Conservation (phyloP, 2,329 filamentous ascomycete species). For the Elsinoe ampelina region DNA sequence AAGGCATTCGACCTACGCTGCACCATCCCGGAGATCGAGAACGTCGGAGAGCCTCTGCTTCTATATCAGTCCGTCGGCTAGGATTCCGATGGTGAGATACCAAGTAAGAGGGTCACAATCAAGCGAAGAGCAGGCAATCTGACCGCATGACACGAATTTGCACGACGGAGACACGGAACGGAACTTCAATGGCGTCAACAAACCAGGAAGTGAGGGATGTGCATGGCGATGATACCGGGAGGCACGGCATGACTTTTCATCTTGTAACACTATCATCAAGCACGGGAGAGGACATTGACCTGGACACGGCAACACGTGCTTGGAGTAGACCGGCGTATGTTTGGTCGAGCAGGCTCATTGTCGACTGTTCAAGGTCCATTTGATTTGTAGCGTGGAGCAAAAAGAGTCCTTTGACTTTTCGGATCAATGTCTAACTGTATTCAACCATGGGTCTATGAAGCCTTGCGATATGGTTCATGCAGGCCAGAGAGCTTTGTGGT, state of each 20-base stretch:
- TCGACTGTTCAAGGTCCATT: background rate
- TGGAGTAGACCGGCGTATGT: background rate
- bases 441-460: background rate
- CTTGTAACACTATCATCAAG: conserved; percentile 6
- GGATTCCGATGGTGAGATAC: background rate
- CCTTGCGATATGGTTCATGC: background rate
- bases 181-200: conserved; percentile 5
- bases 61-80: conserved; percentile 56
- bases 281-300: background rate
- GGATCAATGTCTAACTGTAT: conserved; percentile 11
- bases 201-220: conserved; percentile 6
- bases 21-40: conserved; percentile 97
- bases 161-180: conserved; percentile 9
- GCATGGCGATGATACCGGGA: conserved; percentile 4
- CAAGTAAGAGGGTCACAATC: background rate
- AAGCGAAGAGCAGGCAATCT: background rate
- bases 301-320: background rate
- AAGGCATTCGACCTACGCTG: conserved; percentile 98
- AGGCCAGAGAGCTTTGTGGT: background rate
- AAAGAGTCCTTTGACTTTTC: conserved; percentile 6
- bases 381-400: conserved; percentile 11
- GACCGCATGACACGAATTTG: conserved; percentile 7
- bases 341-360: background rate
- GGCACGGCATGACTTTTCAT: conserved; percentile 3
- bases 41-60: conserved; percentile 88